phyloP scores from a whole-genome alignment of 176 grass and related monocot species.

The Oryza officinalis region DNA sequence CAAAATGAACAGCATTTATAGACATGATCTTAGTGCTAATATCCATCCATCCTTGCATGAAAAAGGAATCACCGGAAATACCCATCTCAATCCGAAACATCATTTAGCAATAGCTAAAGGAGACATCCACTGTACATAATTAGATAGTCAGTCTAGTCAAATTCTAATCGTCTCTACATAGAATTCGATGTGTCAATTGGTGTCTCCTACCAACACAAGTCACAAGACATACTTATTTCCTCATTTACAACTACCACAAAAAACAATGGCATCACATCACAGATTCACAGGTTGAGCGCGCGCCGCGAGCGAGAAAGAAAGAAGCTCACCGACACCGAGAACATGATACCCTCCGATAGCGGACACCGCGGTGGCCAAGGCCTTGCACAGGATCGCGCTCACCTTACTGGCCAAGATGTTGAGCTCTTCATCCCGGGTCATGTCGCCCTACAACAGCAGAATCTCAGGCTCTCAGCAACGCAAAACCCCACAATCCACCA shows the following conservation, averaged over 20 bases:
- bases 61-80: too few relatives aligned
- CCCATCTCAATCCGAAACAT: too few relatives aligned
- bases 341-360: neutral
- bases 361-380: neutral
- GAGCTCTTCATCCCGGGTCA: conserved; percentile 1
- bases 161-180: neutral
- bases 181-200: neutral
- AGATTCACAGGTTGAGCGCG: neutral
- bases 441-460: conserved; percentile 15
- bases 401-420: neutral
- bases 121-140: neutral
- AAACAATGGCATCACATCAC: neutral
- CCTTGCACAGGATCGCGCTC: neutral
- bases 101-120: neutral
- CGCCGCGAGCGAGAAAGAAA: too few relatives aligned
- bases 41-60: neutral
- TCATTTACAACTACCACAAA: neutral
- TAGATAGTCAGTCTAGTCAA: neutral
- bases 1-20: neutral
- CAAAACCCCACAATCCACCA: neutral
- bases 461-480: neutral
- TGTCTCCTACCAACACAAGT: neutral
- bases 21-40: neutral
- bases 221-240: neutral
- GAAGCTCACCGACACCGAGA: neutral